Evolutionary conservation across 495 filamentous ascomycete genomes (phyloP), one percentile per base, ranked within the genome.

Genomic region (Melanomma pulvis-pyrius): DNA sequence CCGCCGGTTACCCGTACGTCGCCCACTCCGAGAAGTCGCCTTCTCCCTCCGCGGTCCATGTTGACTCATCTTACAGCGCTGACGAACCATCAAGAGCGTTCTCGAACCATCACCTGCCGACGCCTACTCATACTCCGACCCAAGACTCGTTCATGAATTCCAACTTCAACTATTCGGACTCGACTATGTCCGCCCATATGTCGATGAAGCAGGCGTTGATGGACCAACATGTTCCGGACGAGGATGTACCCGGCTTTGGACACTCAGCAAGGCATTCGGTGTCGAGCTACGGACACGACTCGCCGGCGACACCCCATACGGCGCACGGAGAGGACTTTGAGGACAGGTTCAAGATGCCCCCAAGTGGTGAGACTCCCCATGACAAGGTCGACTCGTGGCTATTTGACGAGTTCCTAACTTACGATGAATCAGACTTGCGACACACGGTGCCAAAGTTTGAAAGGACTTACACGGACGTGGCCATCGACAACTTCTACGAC

Each of bases 401-500:
- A 9, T 80, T 86, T 80, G 79, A 82, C 74, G 79, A 84, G 71
- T 85, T 84, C 82, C 86, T 88, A 87, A 86, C 73, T 61, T 73
- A 69, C 65, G 68, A 73, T 71, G 71, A 71, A 29, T 22, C 70
- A 78, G 76, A 79, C 52, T 44, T 71, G 21, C 54, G 64, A 48
- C 51, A 68, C 22, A 57, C 56, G 30, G 81, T 91, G 39, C 90
- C 92, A 5, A 96, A 94, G 76, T 82, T 97, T 64, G 87, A 90
- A 56, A 84, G 92, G 52, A 96, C 92, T 8, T 89, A 92, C 74
- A 92, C 92, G 9, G 92, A 96, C 72, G 83, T 90, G 29, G 92
- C 89, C 71, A 82, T 86, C 71, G 93, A 97, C 74, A 91, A 94
- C 71, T 84, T 97, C 0, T 97, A 88, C 83, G 91, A 87, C 67